Evolutionary conservation across 352 stramenopile species (phyloP).

Genomic region (Pythium oligandrum): DNA sequence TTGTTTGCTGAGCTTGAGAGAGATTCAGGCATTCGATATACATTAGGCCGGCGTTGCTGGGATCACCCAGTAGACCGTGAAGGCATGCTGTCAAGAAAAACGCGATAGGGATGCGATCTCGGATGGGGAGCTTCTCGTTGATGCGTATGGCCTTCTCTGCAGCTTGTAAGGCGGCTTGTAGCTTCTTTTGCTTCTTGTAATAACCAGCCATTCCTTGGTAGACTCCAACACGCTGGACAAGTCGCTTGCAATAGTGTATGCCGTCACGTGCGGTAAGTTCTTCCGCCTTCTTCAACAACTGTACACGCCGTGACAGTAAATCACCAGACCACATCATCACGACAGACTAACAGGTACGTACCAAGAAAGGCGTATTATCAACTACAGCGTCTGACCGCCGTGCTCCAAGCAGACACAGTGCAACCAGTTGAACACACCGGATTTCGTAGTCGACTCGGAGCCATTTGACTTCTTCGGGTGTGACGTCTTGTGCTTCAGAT

Average conservation of each 20-base stretch:
- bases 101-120: conserved; percentile 52
- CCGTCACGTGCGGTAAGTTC: conserved; percentile 51
- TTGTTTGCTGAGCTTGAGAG: conserved; percentile 27
- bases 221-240: conserved; percentile 48
- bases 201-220: conserved; percentile 65
- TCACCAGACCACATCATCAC: not conserved
- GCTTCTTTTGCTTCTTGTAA: conserved; percentile 78
- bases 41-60: conserved; percentile 57
- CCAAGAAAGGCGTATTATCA: conserved; percentile 65
- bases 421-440: conserved; percentile 66
- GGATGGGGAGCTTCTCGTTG: conserved; percentile 47
- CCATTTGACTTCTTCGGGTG: conserved; percentile 57
- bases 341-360: conserved; percentile 11
- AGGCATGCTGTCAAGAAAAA: conserved; percentile 61
- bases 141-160: conserved; percentile 53
- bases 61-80: conserved; percentile 47
- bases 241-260: conserved; percentile 62
- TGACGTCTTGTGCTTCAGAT: conserved; percentile 35
- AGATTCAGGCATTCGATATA: conserved; percentile 52
- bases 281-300: conserved; percentile 66
- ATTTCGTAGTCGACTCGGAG: conserved; percentile 72
- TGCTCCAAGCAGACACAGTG: conserved; percentile 58
- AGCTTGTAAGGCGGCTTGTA: conserved; percentile 53
- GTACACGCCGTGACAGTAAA: conserved; percentile 1
- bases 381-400: conserved; percentile 32